Base-by-base conservation (phyloP, 225 moss, liverwort and hornwort genomes). In the Marchantia polymorpha region DNA sequence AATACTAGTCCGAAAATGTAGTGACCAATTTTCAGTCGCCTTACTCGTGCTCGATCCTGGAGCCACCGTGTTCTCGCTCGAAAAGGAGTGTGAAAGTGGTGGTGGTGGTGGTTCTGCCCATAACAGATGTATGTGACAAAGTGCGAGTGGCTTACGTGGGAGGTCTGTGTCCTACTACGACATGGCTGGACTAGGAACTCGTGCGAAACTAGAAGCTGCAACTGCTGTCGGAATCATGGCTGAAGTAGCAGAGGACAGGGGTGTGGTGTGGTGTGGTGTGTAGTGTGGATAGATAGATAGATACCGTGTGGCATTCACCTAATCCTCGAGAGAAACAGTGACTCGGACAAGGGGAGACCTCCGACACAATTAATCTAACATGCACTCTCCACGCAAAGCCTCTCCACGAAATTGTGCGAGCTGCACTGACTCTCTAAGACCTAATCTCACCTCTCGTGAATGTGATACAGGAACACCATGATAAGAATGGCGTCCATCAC, bases 181-280 rank as follows among this genome's bases (percentile, higher is more conserved):
- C 75, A 55, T 6, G 22, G 39, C 75, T 75, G 9, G 20, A 59
- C 29, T 4, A n/a, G 7, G 15, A 22, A 58, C 59, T 59, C 58
- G 53, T 75, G 58, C 20, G 26, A 29, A 20, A 65, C 25, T 48
- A 48, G 66, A 64, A 48, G 77, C 77, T 77, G 29, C 74, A 74
- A 74, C 30, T 56, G 77, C 23, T 48, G 19, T 14, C 20, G 49
- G 13, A 55, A 60, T 22, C 22, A n/a, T 63, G 54, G 54, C 27
- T 17, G 39, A 75, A 58, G 8, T 59, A 31, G 59, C 59, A 58
- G 56, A 58, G 59, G 7, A 7, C 31, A 27, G 58, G 59, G 46
- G 75, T 11, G 39, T 39, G 7, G 39, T 39, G 39, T 39, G 5
- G 39, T 39, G 39, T 39, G 5, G 39, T 39, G n/a, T n/a, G n/a